phyloP scores from a whole-genome alignment of 148 eudicot genomes.

The Drosera capensis region DNA sequence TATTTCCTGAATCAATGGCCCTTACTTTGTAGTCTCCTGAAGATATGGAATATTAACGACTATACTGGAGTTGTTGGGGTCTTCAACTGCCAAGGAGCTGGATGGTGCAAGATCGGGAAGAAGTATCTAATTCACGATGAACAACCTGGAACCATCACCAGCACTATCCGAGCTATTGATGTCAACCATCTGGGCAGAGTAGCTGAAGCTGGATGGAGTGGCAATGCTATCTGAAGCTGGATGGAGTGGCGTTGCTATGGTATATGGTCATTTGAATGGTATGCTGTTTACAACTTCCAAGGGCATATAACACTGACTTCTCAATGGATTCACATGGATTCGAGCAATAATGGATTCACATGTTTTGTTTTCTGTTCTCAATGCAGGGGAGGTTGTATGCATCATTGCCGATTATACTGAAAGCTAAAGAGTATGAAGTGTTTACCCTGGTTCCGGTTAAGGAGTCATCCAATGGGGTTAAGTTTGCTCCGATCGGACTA shows the following conservation, averaged over 20 bases:
- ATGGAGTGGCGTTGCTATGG: no score
- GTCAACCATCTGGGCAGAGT: conserved; percentile 40
- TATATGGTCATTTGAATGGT: conserved; percentile 52
- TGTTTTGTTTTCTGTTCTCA: background rate
- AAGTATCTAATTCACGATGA: conserved; percentile 58
- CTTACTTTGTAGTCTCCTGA: conserved; percentile 34
- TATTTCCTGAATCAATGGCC: background rate
- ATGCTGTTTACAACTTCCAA: conserved; percentile 7
- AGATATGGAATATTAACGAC: conserved; percentile 82
- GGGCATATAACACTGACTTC: background rate
- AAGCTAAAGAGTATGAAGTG: conserved; percentile 55
- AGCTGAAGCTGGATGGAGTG: conserved; percentile 39
- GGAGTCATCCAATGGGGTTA: conserved; percentile 28
- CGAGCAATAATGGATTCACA: no score
- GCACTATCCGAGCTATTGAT: conserved; percentile 41
- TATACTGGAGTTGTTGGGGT: conserved; percentile 66
- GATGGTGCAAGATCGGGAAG: conserved; percentile 78
- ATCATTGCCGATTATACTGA: conserved; percentile 48
- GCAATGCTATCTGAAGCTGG: no score
- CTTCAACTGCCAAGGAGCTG: conserved; percentile 94
- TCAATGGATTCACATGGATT: background rate
- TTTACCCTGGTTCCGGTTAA: conserved; percentile 64
- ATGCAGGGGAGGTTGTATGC: conserved; percentile 46
- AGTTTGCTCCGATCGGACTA: conserved; percentile 65
- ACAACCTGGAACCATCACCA: conserved; percentile 44